Conservation (phyloP, 176 grass and related monocot species). For the Urochloa ruziziensis region DNA sequence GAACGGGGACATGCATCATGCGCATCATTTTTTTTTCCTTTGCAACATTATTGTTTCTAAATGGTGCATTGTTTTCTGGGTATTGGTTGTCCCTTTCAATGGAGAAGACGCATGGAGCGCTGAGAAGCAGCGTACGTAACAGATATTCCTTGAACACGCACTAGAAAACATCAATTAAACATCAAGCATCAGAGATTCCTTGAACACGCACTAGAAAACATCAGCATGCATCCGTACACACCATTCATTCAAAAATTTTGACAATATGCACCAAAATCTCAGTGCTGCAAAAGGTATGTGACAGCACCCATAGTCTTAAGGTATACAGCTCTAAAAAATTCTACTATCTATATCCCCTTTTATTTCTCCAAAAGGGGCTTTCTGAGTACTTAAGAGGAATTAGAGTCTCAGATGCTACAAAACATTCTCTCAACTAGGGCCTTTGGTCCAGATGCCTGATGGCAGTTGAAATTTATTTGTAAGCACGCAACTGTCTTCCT, state of each 20-base stretch:
- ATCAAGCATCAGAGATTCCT: too few species aligned
- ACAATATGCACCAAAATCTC: constrained; percentile 17
- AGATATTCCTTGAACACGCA: too few species aligned
- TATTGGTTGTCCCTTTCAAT: too few species aligned
- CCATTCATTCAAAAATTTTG: constrained; percentile 3
- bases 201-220: background rate
- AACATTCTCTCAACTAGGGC: background rate
- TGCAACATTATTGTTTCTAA: too few species aligned
- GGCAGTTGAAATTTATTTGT: constrained; percentile 26
- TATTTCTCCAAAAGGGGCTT: background rate
- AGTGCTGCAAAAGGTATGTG: background rate
- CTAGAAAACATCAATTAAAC: too few species aligned
- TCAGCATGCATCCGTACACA: too few species aligned
- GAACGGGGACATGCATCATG: too few species aligned
- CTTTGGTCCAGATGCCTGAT: background rate
- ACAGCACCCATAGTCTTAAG: background rate
- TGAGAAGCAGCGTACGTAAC: too few species aligned
- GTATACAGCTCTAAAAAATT: background rate
- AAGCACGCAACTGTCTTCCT: constrained; percentile 30
- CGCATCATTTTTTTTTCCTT: too few species aligned
- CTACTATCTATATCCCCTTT: background rate
- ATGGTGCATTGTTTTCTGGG: background rate
- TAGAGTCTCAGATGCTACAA: background rate
- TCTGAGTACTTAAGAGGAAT: background rate
- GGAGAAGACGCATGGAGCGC: too few species aligned